Percentiles rank a stretch among this genome's conserved stretches.
These are phyloP conservation scores for Ephemerocybe angulata DNA, from an alignment of 768 basidiomycete species.

Conservation along the genomic window DNA sequence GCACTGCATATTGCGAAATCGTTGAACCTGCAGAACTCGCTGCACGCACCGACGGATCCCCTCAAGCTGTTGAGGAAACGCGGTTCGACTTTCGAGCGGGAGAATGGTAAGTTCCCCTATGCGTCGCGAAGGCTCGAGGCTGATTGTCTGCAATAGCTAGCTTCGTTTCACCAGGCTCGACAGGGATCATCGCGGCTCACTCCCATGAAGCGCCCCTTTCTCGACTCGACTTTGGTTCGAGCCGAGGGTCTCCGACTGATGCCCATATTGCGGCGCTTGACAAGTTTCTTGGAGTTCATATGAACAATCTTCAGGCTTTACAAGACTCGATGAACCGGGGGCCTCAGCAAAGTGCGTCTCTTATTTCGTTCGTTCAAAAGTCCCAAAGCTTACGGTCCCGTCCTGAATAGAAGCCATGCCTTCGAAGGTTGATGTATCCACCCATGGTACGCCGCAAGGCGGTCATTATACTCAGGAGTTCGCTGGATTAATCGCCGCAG, in stretches of 20 bases:
- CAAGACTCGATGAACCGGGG: slow-evolving; percentile 6
- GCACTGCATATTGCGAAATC: slow-evolving; percentile 5
- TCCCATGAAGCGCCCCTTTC: not conserved
- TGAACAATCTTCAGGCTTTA: slow-evolving; percentile 4
- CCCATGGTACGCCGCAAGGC: too few relatives aligned
- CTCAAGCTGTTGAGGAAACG: not conserved
- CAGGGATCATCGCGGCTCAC: slow-evolving; percentile 4
- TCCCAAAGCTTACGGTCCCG: not conserved
- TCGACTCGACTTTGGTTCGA: slow-evolving; percentile 1
- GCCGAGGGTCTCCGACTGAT: not conserved
- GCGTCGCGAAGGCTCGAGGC: not conserved
- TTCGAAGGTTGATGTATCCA: not conserved
- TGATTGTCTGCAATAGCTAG: not conserved
- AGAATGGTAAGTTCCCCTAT: not conserved
- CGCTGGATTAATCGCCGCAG: not conserved
- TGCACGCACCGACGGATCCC: not conserved
- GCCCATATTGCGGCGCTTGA: slow-evolving; percentile 1
- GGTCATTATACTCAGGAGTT: not conserved
- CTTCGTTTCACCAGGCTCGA: slow-evolving; percentile 2
- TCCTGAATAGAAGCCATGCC: not conserved
- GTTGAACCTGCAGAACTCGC: not conserved
- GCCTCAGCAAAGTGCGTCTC: not conserved
- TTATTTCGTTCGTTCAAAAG: not conserved
- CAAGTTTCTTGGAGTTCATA: slow-evolving; percentile 3
- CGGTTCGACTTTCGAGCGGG: not conserved